Conservation (phyloP, 108 stramenopile species). For the Cyclostephanos invisitatus region DNA sequence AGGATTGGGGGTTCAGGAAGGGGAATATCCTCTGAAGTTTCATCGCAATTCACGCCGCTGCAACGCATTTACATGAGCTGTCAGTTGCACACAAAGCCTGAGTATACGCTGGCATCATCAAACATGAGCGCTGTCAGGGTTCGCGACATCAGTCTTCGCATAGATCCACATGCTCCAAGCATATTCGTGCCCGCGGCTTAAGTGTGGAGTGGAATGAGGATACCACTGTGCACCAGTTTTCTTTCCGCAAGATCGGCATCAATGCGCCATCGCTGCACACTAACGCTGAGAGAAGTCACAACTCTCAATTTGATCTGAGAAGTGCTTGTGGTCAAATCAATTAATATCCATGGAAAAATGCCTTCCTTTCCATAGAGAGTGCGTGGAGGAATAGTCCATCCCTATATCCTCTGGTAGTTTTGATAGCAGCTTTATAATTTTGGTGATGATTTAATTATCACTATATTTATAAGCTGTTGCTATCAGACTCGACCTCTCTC, state of each 20-base stretch:
- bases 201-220: background rate
- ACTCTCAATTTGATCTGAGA: background rate
- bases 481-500: conserved; percentile 23
- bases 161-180: background rate
- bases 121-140: no score
- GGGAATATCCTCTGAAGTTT: no score
- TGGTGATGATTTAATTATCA: conserved; percentile 19
- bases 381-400: conserved; percentile 4
- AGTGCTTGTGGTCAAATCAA: conserved; percentile 3
- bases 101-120: no score
- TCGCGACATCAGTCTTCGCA: no score
- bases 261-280: background rate
- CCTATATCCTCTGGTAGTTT: conserved; percentile 22
- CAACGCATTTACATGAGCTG: background rate
- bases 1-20: background rate
- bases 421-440: conserved; percentile 16
- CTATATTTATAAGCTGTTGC: conserved; percentile 22
- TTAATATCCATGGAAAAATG: conserved; percentile 10
- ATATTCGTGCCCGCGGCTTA: background rate
- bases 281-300: background rate
- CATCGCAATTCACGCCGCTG: no score
- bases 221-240: background rate
- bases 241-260: background rate
- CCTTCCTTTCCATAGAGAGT: conserved; percentile 5
- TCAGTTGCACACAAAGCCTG: no score